These are phyloP conservation scores for Puccinia horiana DNA, from an alignment of 1,284 basidiomycete genomes.

Conservation along the genomic window DNA sequence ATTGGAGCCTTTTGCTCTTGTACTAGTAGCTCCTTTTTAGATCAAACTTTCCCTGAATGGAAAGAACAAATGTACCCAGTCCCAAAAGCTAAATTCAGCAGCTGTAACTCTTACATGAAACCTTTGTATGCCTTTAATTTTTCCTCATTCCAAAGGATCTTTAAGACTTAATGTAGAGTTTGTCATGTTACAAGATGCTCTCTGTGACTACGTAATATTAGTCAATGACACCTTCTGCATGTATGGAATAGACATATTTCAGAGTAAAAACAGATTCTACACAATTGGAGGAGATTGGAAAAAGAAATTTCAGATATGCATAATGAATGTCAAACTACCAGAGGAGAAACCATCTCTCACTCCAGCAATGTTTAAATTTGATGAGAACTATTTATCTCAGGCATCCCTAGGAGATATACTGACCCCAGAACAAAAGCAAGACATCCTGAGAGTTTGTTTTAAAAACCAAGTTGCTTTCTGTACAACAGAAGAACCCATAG, in stretches of 20 bases:
- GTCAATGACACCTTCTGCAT: not conserved
- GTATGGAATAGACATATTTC: no score
- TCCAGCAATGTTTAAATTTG: not conserved
- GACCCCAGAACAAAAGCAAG: not conserved
- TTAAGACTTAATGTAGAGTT: not conserved
- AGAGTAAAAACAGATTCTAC: constrained; percentile 5
- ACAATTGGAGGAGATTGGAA: constrained; percentile 22
- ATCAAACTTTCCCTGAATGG: no score
- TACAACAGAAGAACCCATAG: not conserved
- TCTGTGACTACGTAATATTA: constrained; percentile 5
- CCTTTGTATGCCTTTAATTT: no score
- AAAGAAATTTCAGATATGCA: constrained; percentile 9
- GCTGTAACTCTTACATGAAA: no score
- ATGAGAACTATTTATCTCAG: not conserved
- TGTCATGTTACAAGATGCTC: not conserved
- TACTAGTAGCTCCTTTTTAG: no score
- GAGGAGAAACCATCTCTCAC: not conserved
- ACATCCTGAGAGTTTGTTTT: not conserved
- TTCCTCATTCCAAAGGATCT: constrained; percentile 7
- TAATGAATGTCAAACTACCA: not conserved
- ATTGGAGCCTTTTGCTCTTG: no score
- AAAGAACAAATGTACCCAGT: no score
- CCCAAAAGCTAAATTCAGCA: no score
- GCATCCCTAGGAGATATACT: not conserved
- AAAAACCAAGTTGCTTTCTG: constrained; percentile 10